Conservation (phyloP, 441 rosid species). For the Codiaeum variegatum region DNA sequence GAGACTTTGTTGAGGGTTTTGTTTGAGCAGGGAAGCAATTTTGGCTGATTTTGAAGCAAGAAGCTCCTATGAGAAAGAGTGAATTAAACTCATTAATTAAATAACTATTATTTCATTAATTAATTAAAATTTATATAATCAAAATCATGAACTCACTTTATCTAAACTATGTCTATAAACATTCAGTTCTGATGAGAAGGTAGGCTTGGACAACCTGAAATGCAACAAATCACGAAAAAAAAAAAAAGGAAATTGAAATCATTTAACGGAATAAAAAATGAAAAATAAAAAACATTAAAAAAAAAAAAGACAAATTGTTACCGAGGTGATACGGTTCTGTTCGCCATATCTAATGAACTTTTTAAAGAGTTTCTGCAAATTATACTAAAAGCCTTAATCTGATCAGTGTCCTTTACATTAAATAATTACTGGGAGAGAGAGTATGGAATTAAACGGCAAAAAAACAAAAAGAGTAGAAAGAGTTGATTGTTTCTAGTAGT, state of each 20-base stretch:
- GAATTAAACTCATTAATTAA: neutral
- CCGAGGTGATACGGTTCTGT: constrained; percentile 24
- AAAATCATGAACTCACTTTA: constrained; percentile 34
- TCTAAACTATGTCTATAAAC: constrained; percentile 35
- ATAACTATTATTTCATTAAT: neutral
- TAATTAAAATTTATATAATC: neutral
- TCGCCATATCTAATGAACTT: constrained; percentile 30
- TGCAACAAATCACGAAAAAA: neutral
- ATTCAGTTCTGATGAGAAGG: constrained; percentile 34
- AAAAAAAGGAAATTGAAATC: neutral
- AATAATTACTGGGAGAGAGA: too few relatives aligned
- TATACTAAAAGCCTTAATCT: neutral
- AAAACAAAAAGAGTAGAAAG: neutral
- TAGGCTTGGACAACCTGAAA: constrained; percentile 41
- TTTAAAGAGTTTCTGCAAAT: neutral
- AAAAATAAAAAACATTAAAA: neutral
- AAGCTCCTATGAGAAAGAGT: constrained; percentile 39
- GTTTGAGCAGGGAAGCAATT: constrained; percentile 41
- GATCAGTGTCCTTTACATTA: neutral
- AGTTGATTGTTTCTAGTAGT: neutral
- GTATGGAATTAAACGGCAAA: neutral
- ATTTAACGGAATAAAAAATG: neutral
- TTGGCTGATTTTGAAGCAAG: constrained; percentile 64
- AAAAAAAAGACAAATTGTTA: constrained; percentile 12
- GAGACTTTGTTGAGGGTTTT: constrained; percentile 32